Percentiles rank a stretch among this genome's conserved stretches.
phyloP scores from a whole-genome alignment of 2,329 filamentous ascomycete species.

The Colletotrichum higginsianum region DNA sequence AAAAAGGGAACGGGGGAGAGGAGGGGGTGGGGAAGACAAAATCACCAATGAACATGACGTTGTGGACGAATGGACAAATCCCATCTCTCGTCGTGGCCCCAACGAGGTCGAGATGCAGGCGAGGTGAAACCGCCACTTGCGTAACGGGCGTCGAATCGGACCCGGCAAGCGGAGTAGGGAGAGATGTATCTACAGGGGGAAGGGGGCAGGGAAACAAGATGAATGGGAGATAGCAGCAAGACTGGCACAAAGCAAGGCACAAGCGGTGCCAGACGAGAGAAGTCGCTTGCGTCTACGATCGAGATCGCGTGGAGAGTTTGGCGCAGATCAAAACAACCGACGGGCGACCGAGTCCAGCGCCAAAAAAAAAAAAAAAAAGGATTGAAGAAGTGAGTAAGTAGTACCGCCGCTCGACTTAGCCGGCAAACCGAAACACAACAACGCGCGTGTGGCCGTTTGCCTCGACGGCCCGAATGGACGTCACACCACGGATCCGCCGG shows the following conservation, averaged over 20 bases:
- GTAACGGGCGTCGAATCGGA: constrained; percentile 22
- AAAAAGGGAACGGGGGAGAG: not conserved
- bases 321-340: not conserved
- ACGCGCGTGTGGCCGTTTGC: not conserved
- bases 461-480: not conserved
- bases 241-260: not conserved
- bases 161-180: not conserved
- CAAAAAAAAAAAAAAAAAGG: no score
- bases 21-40: not conserved
- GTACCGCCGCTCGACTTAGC: not conserved
- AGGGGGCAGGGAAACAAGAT: not conserved
- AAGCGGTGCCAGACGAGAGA: not conserved
- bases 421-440: not conserved
- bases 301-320: not conserved
- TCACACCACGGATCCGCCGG: not conserved
- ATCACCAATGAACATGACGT: not conserved
- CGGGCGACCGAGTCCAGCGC: not conserved
- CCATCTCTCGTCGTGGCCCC: not conserved
- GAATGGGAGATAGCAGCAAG: not conserved
- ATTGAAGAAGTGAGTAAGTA: not conserved
- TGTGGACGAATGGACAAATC: not conserved
- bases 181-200: not conserved
- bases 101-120: not conserved
- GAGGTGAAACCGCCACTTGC: constrained; percentile 40
- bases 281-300: constrained; percentile 16